Percentiles rank a stretch among this genome's conserved stretches.
Conservation (phyloP, 495 filamentous ascomycete genomes). For the Lophium mytilinum region DNA sequence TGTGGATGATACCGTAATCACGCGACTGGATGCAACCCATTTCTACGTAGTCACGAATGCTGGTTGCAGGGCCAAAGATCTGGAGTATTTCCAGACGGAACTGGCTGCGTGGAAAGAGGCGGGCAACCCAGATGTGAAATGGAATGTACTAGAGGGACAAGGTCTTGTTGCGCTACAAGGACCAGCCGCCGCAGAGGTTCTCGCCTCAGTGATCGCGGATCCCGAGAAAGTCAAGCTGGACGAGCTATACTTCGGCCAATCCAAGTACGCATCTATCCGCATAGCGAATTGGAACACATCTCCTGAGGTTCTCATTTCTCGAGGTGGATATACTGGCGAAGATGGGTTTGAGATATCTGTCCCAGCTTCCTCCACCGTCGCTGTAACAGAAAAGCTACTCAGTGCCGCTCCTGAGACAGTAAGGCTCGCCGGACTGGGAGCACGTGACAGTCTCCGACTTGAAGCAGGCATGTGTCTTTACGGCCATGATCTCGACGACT, state of each 20-base stretch:
- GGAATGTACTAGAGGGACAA: constrained; percentile 58
- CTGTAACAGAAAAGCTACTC: constrained; percentile 57
- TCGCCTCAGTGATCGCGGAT: constrained; percentile 40
- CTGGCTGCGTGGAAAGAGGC: constrained; percentile 46
- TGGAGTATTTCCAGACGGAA: constrained; percentile 59
- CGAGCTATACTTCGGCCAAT: constrained; percentile 73
- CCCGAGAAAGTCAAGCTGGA: constrained; percentile 47
- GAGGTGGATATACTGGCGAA: constrained; percentile 93
- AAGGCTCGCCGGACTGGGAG: constrained; percentile 77
- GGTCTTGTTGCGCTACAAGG: constrained; percentile 84
- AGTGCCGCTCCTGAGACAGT: constrained; percentile 51
- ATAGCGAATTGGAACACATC: constrained; percentile 35
- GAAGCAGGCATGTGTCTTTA: constrained; percentile 98
- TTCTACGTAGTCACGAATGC: constrained; percentile 97
- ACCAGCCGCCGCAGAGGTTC: constrained; percentile 58
- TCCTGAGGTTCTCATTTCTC: constrained; percentile 62
- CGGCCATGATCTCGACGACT: constrained; percentile 90
- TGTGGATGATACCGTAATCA: constrained; percentile 87
- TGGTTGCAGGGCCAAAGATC: constrained; percentile 81
- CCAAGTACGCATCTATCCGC: constrained; percentile 47
- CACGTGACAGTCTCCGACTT: constrained; percentile 82
- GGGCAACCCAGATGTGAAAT: constrained; percentile 46
- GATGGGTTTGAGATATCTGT: constrained; percentile 97
- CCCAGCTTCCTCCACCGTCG: constrained; percentile 47
- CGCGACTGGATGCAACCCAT: constrained; percentile 53